Conservation (phyloP, 768 basidiomycete species). For the Strobilomyces confusus region DNA sequence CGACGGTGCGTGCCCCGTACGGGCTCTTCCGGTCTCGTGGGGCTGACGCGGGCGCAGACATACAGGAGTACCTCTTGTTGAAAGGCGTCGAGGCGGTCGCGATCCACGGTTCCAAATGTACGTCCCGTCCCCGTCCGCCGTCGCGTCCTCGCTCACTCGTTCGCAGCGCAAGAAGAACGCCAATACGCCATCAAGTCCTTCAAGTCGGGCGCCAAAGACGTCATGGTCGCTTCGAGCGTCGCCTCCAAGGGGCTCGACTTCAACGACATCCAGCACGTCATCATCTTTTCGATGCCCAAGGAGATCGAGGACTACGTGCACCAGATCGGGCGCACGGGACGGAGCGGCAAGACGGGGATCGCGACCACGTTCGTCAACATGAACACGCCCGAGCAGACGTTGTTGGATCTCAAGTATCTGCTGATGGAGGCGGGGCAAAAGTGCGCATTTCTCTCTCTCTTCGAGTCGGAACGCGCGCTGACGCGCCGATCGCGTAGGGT, state of each 20-base stretch:
- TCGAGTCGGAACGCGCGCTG: neutral
- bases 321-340: slow-evolving; percentile 97
- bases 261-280: slow-evolving; percentile 98
- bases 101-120: slow-evolving; percentile 97
- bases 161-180: slow-evolving; percentile 90
- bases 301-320: slow-evolving; percentile 99
- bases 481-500: slow-evolving; percentile 48
- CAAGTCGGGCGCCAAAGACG: slow-evolving; percentile 95
- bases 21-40: neutral
- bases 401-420: slow-evolving; percentile 94
- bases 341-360: slow-evolving; percentile 97
- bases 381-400: slow-evolving; percentile 93
- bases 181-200: slow-evolving; percentile 99
- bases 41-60: slow-evolving; percentile 55
- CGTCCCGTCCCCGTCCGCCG: slow-evolving; percentile 16
- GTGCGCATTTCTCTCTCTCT: slow-evolving; percentile 39
- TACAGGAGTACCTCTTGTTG: slow-evolving; percentile 93
- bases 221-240: slow-evolving; percentile 98
- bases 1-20: slow-evolving; percentile 70
- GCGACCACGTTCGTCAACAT: slow-evolving; percentile 99
- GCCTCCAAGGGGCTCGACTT: slow-evolving; percentile 99
- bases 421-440: slow-evolving; percentile 97
- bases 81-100: slow-evolving; percentile 99
- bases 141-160: neutral
- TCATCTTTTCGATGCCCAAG: slow-evolving; percentile 99